A percentile compares a stretch with the other conserved stretches of the same genome.
Conservation (phyloP, 164 flowering plant species). For the Piper longum region DNA sequence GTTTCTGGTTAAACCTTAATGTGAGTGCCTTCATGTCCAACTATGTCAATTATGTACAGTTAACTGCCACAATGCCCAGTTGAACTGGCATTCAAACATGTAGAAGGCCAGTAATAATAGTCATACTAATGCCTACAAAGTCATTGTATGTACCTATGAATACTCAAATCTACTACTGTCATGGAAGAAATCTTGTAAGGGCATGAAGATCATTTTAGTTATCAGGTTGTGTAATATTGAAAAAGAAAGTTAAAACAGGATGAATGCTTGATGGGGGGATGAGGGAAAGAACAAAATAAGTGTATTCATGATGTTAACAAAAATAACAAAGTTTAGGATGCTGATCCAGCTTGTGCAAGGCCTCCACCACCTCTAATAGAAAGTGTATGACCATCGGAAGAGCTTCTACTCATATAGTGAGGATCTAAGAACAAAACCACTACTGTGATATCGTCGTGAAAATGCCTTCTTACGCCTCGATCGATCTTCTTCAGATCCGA, state of each 20-base stretch:
- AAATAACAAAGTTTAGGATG: slow-evolving; percentile 1
- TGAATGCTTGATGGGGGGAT: neutral
- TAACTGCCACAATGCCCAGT: no score
- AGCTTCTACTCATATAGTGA: slow-evolving; percentile 32
- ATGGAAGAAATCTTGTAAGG: neutral
- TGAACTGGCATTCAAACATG: no score
- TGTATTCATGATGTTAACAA: neutral
- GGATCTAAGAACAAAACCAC: slow-evolving; percentile 62
- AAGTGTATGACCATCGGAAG: slow-evolving; percentile 17
- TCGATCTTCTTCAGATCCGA: slow-evolving; percentile 80
- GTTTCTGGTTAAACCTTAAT: no score
- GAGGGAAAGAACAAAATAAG: neutral
- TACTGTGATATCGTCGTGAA: slow-evolving; percentile 88
- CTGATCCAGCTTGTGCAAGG: slow-evolving; percentile 9
- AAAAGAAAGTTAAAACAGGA: neutral
- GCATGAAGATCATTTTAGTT: neutral
- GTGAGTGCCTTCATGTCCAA: no score
- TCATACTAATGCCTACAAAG: neutral
- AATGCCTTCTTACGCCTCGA: slow-evolving; percentile 76
- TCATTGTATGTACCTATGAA: neutral
- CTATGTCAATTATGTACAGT: no score
- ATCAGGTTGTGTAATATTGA: neutral
- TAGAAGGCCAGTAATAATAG: no score
- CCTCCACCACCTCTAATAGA: slow-evolving; percentile 25
- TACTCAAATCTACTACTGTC: no score